A percentile compares a stretch with the other conserved stretches of the same genome.
Conservation (phyloP, 306 rosid species). For the Lathyrus aphaca region DNA sequence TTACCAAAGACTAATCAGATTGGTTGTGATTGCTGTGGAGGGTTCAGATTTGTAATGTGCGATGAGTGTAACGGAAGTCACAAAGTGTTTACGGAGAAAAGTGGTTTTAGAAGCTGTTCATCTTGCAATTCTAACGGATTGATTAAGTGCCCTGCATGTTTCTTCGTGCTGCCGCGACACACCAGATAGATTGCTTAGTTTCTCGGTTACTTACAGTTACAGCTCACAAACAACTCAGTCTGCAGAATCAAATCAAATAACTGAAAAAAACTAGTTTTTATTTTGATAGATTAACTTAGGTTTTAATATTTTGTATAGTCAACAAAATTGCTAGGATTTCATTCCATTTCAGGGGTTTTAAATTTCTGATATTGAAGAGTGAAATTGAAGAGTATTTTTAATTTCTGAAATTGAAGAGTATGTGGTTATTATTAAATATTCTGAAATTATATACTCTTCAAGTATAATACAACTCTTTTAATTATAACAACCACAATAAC, state of each 20-base stretch:
- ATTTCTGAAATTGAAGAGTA: too few relatives aligned
- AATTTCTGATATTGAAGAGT: too few relatives aligned
- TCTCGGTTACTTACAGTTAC: slow-evolving; percentile 31
- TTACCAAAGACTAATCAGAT: slow-evolving; percentile 53
- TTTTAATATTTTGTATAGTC: neutral
- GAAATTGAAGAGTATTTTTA: too few relatives aligned
- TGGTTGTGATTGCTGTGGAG: slow-evolving; percentile 67
- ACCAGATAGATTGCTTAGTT: slow-evolving; percentile 16
- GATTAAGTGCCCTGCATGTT: slow-evolving; percentile 67
- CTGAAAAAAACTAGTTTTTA: neutral
- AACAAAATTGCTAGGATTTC: too few relatives aligned
- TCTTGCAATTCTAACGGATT: slow-evolving; percentile 73
- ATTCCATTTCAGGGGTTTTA: too few relatives aligned
- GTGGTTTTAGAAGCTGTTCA: slow-evolving; percentile 59
- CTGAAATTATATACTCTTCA: too few relatives aligned
- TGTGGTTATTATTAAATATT: too few relatives aligned
- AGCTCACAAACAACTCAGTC: slow-evolving; percentile 39
- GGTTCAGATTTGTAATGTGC: slow-evolving; percentile 68
- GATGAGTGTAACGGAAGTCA: slow-evolving; percentile 78
- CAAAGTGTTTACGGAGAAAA: slow-evolving; percentile 58
- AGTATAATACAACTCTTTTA: too few relatives aligned
- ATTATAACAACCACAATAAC: too few relatives aligned
- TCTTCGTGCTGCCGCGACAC: slow-evolving; percentile 44
- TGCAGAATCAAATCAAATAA: too few relatives aligned
- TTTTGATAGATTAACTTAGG: slow-evolving; percentile 32